phyloP scores from a whole-genome alignment of 2,329 filamentous ascomycete species.

The Claviceps sp. region DNA sequence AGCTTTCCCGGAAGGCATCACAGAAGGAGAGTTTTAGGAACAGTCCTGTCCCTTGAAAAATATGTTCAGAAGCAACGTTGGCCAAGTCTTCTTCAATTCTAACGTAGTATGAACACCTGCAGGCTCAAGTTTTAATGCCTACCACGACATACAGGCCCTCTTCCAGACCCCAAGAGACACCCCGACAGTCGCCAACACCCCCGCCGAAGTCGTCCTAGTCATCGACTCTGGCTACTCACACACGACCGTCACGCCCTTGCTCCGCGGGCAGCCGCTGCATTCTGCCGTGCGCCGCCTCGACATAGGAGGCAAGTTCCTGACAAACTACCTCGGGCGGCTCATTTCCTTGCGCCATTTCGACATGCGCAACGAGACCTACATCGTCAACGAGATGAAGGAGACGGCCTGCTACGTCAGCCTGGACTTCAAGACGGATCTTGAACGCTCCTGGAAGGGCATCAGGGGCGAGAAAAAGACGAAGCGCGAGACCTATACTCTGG shows the following conservation, averaged over 20 bases:
- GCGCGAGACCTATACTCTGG: slow-evolving; percentile 33
- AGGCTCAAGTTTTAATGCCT: slow-evolving; percentile 69
- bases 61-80: no score
- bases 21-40: no score
- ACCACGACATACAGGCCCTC: slow-evolving; percentile 60
- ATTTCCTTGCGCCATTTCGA: slow-evolving; percentile 88
- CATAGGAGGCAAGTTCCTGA: slow-evolving; percentile 83
- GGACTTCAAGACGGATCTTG: slow-evolving; percentile 66
- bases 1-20: no score
- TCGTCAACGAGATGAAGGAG: slow-evolving; percentile 96
- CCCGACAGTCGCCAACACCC: slow-evolving; percentile 28
- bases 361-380: slow-evolving; percentile 84
- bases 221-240: slow-evolving; percentile 90
- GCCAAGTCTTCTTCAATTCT: no score
- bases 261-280: slow-evolving; percentile 69
- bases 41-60: no score
- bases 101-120: background rate
- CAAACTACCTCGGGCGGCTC: slow-evolving; percentile 81
- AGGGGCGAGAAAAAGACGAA: slow-evolving; percentile 41
- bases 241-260: slow-evolving; percentile 77
- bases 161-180: slow-evolving; percentile 47
- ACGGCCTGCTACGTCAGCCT: slow-evolving; percentile 69
- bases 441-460: slow-evolving; percentile 71
- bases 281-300: slow-evolving; percentile 73
- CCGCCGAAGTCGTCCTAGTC: slow-evolving; percentile 72